Percentiles rank a stretch among this genome's conserved stretches.
These are phyloP conservation scores for Thielaviopsis ethacetica DNA, from an alignment of 2,329 filamentous ascomycete species.

Conservation along the genomic window DNA sequence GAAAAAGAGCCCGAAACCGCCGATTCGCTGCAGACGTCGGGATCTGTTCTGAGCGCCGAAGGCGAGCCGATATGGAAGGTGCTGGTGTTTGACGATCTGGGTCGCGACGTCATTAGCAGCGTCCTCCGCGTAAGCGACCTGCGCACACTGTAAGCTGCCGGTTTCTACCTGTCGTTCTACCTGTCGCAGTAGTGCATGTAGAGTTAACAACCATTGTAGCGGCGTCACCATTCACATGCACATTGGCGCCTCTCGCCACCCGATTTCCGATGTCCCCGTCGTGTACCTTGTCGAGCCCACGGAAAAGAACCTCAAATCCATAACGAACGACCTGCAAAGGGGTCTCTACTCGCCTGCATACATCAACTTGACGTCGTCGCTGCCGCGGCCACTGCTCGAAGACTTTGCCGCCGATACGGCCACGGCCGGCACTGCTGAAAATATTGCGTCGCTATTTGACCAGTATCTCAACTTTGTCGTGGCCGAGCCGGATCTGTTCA, in stretches of 20 bases:
- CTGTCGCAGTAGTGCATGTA: too few relatives aligned
- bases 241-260: slow-evolving; percentile 44
- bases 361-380: slow-evolving; percentile 90
- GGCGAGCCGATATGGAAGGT: slow-evolving; percentile 97
- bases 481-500: slow-evolving; percentile 88
- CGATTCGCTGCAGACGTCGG: slow-evolving; percentile 43
- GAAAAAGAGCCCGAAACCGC: slow-evolving; percentile 47
- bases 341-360: slow-evolving; percentile 87
- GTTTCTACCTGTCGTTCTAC: background rate
- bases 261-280: slow-evolving; percentile 90
- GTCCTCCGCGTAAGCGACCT: slow-evolving; percentile 88
- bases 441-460: slow-evolving; percentile 84
- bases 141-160: slow-evolving; percentile 43
- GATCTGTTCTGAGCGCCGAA: slow-evolving; percentile 70
- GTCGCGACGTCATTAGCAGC: slow-evolving; percentile 91
- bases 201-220: background rate
- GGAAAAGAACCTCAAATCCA: slow-evolving; percentile 58
- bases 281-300: slow-evolving; percentile 93
- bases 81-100: slow-evolving; percentile 80
- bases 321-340: slow-evolving; percentile 72
- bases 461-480: slow-evolving; percentile 98
- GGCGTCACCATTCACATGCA: slow-evolving; percentile 96
- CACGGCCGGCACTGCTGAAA: slow-evolving; percentile 66
- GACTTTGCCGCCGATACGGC: slow-evolving; percentile 87
- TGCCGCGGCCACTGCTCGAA: slow-evolving; percentile 78